Percentiles rank a stretch among this genome's conserved stretches.
Evolutionary conservation across 176 grass and related monocot species (phyloP).

Genomic region (Poa annua): DNA sequence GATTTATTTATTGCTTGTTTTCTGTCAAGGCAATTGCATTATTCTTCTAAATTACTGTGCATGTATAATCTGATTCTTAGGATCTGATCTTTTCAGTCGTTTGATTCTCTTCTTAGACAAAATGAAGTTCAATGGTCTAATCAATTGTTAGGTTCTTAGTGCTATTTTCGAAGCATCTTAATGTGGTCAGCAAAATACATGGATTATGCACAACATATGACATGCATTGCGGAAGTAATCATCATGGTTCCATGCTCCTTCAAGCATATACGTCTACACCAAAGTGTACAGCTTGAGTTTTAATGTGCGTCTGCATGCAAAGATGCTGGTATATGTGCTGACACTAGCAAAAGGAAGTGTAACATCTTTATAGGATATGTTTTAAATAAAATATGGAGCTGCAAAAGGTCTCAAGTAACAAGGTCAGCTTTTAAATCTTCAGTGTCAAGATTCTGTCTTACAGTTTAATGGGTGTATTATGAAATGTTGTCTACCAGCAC

Average conservation of each 20-base stretch:
- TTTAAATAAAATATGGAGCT: slow-evolving; percentile 26
- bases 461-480: slow-evolving; percentile 13
- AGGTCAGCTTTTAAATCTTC: slow-evolving; percentile 12
- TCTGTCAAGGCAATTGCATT: slow-evolving; percentile 7
- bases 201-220: slow-evolving; percentile 14
- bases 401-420: slow-evolving; percentile 13
- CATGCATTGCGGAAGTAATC: slow-evolving; percentile 18
- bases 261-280: background rate
- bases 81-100: slow-evolving; percentile 22
- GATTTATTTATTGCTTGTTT: background rate
- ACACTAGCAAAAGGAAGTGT: slow-evolving; percentile 36
- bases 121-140: slow-evolving; percentile 14
- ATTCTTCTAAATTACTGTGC: background rate
- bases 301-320: slow-evolving; percentile 28
- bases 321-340: slow-evolving; percentile 41
- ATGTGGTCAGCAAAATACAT: slow-evolving; percentile 14
- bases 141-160: slow-evolving; percentile 36
- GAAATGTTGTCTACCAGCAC: slow-evolving; percentile 20
- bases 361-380: slow-evolving; percentile 4
- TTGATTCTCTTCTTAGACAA: slow-evolving; percentile 25
- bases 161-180: slow-evolving; percentile 20
- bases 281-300: slow-evolving; percentile 18
- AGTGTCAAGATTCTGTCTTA: slow-evolving; percentile 39
- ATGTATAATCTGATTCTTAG: slow-evolving; percentile 27
- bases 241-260: slow-evolving; percentile 36